phyloP scores from a whole-genome alignment of 2,329 filamentous ascomycete genomes.

The Ascochyta lentis region DNA sequence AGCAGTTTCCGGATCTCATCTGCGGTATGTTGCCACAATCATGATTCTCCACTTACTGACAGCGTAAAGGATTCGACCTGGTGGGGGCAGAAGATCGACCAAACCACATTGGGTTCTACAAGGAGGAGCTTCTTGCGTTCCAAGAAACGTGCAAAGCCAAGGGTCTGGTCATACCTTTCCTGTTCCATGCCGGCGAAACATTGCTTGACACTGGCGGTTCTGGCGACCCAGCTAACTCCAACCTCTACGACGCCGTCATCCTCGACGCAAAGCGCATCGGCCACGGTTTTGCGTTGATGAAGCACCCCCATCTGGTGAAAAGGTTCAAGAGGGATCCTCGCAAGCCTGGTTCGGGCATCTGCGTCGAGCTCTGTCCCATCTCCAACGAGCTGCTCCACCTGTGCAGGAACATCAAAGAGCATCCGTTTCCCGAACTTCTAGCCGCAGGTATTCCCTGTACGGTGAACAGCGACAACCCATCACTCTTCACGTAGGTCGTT shows the following conservation, averaged over 20 bases:
- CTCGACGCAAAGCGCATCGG: slow-evolving; percentile 73
- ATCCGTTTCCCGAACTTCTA: slow-evolving; percentile 71
- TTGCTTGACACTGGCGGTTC: slow-evolving; percentile 68
- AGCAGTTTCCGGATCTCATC: slow-evolving; percentile 63
- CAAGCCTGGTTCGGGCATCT: slow-evolving; percentile 57
- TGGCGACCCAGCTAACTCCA: slow-evolving; percentile 63
- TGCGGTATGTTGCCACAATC: slow-evolving; percentile 60
- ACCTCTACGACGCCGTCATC: slow-evolving; percentile 71
- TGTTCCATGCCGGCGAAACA: slow-evolving; percentile 80
- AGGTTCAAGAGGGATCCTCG: slow-evolving; percentile 57
- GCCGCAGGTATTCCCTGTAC: slow-evolving; percentile 78
- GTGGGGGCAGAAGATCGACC: slow-evolving; percentile 70
- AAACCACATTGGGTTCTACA: slow-evolving; percentile 65
- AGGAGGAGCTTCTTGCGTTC: slow-evolving; percentile 66
- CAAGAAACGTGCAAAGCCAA: slow-evolving; percentile 57
- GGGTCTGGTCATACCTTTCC: slow-evolving; percentile 68
- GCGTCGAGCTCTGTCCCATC: slow-evolving; percentile 78
- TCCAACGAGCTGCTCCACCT: slow-evolving; percentile 78
- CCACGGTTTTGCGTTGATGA: slow-evolving; percentile 73
- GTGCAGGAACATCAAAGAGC: slow-evolving; percentile 68
- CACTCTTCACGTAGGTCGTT: slow-evolving; percentile 66
- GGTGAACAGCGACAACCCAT: slow-evolving; percentile 77
- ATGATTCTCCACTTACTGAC: slow-evolving; percentile 14
- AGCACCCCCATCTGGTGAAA: slow-evolving; percentile 68
- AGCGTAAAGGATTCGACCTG: slow-evolving; percentile 67